phyloP scores from a whole-genome alignment of 305 asterid genomes.

The Nicotiana rustica region DNA sequence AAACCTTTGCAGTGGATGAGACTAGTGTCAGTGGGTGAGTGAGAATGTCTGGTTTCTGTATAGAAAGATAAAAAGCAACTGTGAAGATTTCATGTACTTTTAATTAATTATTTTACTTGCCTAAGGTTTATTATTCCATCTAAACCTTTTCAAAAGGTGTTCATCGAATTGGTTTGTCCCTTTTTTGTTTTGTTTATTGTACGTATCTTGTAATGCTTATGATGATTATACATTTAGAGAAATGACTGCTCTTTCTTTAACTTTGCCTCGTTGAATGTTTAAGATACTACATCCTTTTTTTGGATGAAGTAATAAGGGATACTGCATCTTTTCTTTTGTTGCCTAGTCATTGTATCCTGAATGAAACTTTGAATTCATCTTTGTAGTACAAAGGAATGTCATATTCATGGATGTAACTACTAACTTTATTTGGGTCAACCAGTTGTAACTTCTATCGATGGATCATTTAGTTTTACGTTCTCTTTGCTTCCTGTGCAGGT shows the following conservation, averaged over 20 bases:
- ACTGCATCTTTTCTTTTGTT: conserved; percentile 15
- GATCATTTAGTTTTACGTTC: conserved; percentile 25
- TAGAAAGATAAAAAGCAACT: not conserved
- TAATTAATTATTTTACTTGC: not conserved
- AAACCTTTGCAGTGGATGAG: conserved; percentile 98
- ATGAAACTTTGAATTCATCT: not conserved
- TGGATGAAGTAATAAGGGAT: not conserved
- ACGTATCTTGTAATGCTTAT: not conserved
- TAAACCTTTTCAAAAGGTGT: not conserved
- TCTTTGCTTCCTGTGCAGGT: conserved; percentile 58
- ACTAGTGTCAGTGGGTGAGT: conserved; percentile 99
- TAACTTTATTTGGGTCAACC: conserved; percentile 8
- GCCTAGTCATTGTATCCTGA: not conserved
- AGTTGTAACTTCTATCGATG: conserved; percentile 17
- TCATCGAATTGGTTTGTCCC: not conserved
- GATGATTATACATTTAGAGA: not conserved
- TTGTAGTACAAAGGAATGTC: conserved; percentile 13
- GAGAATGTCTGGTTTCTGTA: conserved; percentile 28
- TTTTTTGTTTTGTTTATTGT: not conserved
- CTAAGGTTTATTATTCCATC: not conserved
- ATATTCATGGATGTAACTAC: not conserved
- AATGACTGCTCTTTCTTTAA: not conserved
- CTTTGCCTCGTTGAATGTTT: not conserved
- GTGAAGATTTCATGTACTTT: conserved; percentile 2
- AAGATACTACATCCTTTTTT: not conserved